These are phyloP conservation scores for Talaromyces pinophilus DNA, from an alignment of 2,329 filamentous ascomycete genomes.

Conservation along the genomic window DNA sequence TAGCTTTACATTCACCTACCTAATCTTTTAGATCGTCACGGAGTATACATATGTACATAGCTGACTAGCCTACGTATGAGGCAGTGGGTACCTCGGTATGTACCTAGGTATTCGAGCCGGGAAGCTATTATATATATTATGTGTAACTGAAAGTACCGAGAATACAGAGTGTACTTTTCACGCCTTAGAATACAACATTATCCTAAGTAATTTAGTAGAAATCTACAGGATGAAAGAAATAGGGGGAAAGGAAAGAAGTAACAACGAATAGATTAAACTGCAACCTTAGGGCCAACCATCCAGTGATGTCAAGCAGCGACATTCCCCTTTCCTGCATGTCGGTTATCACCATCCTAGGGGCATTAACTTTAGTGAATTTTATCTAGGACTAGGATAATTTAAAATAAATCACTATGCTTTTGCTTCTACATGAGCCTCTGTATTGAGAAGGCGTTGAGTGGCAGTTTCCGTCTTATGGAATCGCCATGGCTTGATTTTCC, in stretches of 20 bases:
- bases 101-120: too few relatives aligned
- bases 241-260: too few relatives aligned
- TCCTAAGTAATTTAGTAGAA: background rate
- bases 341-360: background rate
- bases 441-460: constrained; percentile 16
- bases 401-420: background rate
- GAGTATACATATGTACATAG: too few relatives aligned
- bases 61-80: too few relatives aligned
- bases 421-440: background rate
- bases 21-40: too few relatives aligned
- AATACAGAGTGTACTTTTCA: too few relatives aligned
- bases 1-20: too few relatives aligned
- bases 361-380: background rate
- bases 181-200: background rate
- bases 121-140: too few relatives aligned
- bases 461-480: constrained; percentile 26
- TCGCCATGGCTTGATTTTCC: constrained; percentile 32
- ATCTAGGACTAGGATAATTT: background rate
- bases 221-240: background rate
- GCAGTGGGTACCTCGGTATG: too few relatives aligned
- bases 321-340: background rate
- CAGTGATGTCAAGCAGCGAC: background rate
- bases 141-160: too few relatives aligned
- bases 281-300: background rate
- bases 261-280: background rate